Evolutionary conservation across 1,139 yeast species (phyloP).

Genomic region (Candida labiduridarum): DNA sequence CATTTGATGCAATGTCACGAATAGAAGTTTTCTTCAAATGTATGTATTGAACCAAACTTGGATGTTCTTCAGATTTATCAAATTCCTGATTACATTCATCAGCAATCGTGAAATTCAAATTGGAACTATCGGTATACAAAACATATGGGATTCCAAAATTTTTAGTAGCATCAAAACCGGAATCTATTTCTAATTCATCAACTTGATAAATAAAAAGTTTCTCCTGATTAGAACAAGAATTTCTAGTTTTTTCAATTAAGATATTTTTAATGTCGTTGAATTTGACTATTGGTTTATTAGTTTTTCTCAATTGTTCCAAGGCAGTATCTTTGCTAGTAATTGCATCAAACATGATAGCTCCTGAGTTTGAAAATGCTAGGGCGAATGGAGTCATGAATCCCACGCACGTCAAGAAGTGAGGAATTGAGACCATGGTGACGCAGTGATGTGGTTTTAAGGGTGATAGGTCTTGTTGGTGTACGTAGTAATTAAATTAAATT

Average conservation of each 20-base stretch:
- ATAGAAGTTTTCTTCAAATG: neutral
- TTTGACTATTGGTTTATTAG: neutral
- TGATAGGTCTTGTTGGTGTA: neutral
- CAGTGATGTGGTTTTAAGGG: no score
- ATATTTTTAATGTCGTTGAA: conserved; percentile 1
- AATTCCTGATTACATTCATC: neutral
- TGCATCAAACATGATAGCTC: conserved; percentile 24
- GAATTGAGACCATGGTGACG: conserved; percentile 1
- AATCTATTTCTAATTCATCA: conserved; percentile 16
- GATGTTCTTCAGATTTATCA: no score
- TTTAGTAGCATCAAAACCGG: neutral
- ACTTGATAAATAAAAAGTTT: conserved; percentile 28
- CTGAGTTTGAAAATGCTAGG: conserved; percentile 36
- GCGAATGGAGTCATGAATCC: conserved; percentile 14
- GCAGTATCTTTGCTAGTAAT: neutral
- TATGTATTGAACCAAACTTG: conserved; percentile 18
- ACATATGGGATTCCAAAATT: neutral
- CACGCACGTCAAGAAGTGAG: neutral
- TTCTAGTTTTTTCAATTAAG: conserved; percentile 19
- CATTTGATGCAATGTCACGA: conserved; percentile 2
- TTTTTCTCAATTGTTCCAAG: neutral
- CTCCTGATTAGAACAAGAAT: conserved; percentile 18
- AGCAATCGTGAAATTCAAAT: neutral
- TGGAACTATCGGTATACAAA: neutral
- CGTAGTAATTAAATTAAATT: neutral